Evolutionary conservation across 2,329 filamentous ascomycete genomes (phyloP).

Genomic region (Rutstroemia sp.): DNA sequence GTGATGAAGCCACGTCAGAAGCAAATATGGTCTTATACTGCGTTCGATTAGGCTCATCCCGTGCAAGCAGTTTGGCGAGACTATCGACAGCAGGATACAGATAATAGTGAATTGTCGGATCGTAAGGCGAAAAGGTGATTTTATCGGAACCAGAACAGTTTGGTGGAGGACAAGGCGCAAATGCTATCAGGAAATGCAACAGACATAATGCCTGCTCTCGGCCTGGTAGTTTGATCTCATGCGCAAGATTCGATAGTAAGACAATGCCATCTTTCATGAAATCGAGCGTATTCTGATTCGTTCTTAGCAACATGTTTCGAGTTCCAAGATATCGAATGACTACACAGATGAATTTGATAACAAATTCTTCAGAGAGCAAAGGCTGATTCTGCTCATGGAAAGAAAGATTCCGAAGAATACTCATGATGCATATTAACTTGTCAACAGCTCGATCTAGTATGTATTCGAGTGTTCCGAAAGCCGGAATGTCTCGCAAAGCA

Average conservation of each 20-base stretch:
- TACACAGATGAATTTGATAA: constrained; percentile 77
- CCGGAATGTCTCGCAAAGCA: constrained; percentile 61
- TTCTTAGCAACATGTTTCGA: constrained; percentile 76
- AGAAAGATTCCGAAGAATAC: constrained; percentile 86
- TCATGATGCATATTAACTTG: constrained; percentile 81
- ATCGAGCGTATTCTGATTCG: constrained; percentile 78
- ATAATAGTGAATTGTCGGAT: constrained; percentile 76
- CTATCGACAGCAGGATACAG: constrained; percentile 84
- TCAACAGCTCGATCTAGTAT: constrained; percentile 83
- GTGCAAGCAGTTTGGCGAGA: constrained; percentile 81
- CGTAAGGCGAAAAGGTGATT: constrained; percentile 73
- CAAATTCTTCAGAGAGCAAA: constrained; percentile 64
- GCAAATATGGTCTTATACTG: constrained; percentile 79
- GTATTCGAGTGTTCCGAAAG: constrained; percentile 70
- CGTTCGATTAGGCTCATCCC: constrained; percentile 86
- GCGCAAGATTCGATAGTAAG: constrained; percentile 81
- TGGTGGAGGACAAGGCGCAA: constrained; percentile 73
- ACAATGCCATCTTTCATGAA: constrained; percentile 95
- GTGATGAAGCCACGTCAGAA: constrained; percentile 55
- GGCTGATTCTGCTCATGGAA: constrained; percentile 74
- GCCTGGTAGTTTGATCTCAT: constrained; percentile 71
- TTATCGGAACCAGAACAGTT: constrained; percentile 43
- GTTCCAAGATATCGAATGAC: constrained; percentile 84
- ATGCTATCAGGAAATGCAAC: constrained; percentile 82
- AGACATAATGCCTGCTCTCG: constrained; percentile 83